Evolutionary conservation across 345 rosid species (phyloP), one percentile per base, ranked within the genome.

Genomic region (Passiflora organensis): DNA sequence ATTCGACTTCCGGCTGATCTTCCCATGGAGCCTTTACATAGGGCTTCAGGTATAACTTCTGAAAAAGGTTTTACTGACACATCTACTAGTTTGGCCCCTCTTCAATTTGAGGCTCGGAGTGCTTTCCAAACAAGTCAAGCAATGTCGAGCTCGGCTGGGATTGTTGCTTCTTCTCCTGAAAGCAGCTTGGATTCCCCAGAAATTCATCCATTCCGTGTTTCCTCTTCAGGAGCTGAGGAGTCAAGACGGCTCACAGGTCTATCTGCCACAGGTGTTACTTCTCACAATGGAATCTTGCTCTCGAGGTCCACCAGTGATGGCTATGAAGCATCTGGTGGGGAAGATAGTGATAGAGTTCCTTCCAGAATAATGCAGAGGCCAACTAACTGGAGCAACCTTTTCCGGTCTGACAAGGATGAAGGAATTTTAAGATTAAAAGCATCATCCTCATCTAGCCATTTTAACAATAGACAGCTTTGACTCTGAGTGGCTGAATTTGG

Each of bases 121-220:
- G 95, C 99, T 23, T 93, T 93, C 82, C 94, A 93, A 64, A 83
- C 97, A 43, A 89, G 96, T 72, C 70, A 72, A 25, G 81, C 94
- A 63, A 86, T 88, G 95, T 86, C 95, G 18, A 79, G 86, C 53
- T 82, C 87, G 0, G 82, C 69, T 49, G 88, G 85, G 23, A 70
- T 78, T 56, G 82, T 67, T 41, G 87, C 84, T 48, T 93, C 95
- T 56, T 93, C 99, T 49, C 95, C 99, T 10, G 99, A 89, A 62
- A 93, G 99, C 81, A 93, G 99, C 72, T 67, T 86, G 63, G 96
- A 89, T 54, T 93, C 99, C 0, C 95, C 91, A 1, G 99, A 93
- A 49, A 80, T 93, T 63, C 95, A 84, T 48, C 99, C 97, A 0
- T 84, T 89, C 57, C 80, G 85, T 43, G 83, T 89, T 46, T 82